These are phyloP conservation scores for Stenogyne calaminthoides DNA, from an alignment of 305 asterid species.

Conservation along the genomic window DNA sequence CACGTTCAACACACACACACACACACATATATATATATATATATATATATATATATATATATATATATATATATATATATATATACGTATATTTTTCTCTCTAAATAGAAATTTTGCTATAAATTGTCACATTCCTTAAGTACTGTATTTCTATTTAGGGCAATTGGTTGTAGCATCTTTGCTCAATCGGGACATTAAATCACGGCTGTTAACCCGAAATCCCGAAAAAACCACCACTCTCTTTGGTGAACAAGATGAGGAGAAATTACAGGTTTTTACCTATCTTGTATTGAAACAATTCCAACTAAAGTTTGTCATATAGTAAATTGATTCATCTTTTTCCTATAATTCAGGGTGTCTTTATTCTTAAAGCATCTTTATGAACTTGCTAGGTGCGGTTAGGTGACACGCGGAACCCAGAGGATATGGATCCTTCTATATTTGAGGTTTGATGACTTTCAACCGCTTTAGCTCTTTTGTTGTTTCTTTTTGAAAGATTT, in stretches of 20 bases:
- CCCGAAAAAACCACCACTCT: slow-evolving; percentile 73
- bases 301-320: slow-evolving; percentile 8
- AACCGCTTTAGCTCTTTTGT: slow-evolving; percentile 10
- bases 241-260: slow-evolving; percentile 81
- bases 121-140: background rate
- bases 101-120: background rate
- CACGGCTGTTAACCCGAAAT: slow-evolving; percentile 74
- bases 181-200: slow-evolving; percentile 64
- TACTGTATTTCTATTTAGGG: slow-evolving; percentile 50
- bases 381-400: slow-evolving; percentile 63
- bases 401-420: slow-evolving; percentile 82
- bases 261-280: slow-evolving; percentile 63
- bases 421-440: slow-evolving; percentile 69
- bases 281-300: slow-evolving; percentile 17
- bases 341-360: slow-evolving; percentile 25
- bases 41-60: background rate
- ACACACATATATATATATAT: background rate
- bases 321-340: slow-evolving; percentile 6
- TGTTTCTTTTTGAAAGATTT: slow-evolving; percentile 22
- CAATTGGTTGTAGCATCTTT: slow-evolving; percentile 91
- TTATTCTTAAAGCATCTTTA: slow-evolving; percentile 33
- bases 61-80: background rate
- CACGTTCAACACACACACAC: too few relatives aligned
- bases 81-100: background rate
- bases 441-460: slow-evolving; percentile 66